Conservation (phyloP, 371 early-diverging fungal species). For the Zychaea mexicana region DNA sequence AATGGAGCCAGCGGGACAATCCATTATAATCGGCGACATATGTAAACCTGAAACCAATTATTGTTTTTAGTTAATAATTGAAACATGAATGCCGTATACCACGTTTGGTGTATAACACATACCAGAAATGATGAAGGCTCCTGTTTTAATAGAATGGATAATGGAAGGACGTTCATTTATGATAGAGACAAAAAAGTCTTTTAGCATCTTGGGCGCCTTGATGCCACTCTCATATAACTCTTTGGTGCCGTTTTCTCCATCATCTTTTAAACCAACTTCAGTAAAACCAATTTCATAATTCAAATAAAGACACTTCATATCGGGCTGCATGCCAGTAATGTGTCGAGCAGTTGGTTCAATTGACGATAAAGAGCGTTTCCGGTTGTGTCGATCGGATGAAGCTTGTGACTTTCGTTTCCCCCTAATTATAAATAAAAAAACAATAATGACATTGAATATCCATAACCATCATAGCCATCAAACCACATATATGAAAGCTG, state of each 20-base stretch:
- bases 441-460: background rate
- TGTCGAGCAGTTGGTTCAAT: background rate
- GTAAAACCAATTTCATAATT: constrained; percentile 4
- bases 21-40: constrained; percentile 1
- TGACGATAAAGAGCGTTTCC: background rate
- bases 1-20: background rate
- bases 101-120: background rate
- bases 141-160: background rate
- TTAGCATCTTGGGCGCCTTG: constrained; percentile 5
- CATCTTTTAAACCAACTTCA: constrained; percentile 10
- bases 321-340: constrained; percentile 9
- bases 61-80: background rate
- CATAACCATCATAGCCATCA: background rate
- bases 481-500: background rate
- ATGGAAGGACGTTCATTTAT: background rate
- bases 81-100: too few relatives aligned
- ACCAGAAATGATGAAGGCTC: constrained; percentile 1
- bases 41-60: background rate
- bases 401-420: constrained; percentile 1
- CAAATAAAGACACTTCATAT: constrained; percentile 4
- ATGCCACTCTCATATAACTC: constrained; percentile 1
- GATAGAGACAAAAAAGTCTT: background rate
- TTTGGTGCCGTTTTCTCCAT: constrained; percentile 11
- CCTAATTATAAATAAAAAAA: background rate
- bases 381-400: constrained; percentile 6